Base-by-base conservation (phyloP, 352 stramenopile genomes). In the Phytophthora constricta region DNA sequence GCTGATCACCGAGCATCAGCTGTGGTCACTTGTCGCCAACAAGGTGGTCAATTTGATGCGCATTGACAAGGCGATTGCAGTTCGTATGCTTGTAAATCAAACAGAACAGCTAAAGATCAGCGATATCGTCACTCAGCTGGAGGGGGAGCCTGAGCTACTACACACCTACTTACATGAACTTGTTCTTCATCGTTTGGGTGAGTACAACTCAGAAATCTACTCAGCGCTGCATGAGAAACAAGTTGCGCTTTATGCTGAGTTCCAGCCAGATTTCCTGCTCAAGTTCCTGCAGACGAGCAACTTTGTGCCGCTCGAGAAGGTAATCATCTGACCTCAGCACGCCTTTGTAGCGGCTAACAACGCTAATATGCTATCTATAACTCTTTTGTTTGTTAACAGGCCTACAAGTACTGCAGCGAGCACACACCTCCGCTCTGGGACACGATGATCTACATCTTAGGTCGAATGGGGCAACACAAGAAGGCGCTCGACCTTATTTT, bases 371-470 rank as follows among this genome's bases (percentile, higher is more conserved):
- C 49, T 27, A 55, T 31, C n/a, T n/a, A n/a, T n/a, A n/a, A n/a
- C n/a, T 23, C 8, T 62, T 22, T 4, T 67, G 37, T 33, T 17
- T 65, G 4, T 67, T 50, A 10, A 37, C 26, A 95, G 84, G 85
- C 84, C 8, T 95, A 84, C 64, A 82, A 86, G 60, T 93, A 91
- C 67, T 95, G 87, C 58, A 89, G 76, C 28, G 80, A 92, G 19
- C 87, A 84, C 11, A 77, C 41, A 28, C 87, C 87, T 39, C 87
- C 87, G 20, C 64, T 93, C 1, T 95, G 85, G 85, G 85, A 93
- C 49, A 83, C 87, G 13, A 95, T 95, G 87, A 93, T 95, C 59
- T 95, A 93, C 67, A 91, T 93, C 51, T 59, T 95, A 25, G 86
- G 87, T 20, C 87, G 87, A 46, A 93, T 95, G 87, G 87, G 87